Base-by-base conservation (phyloP, 495 filamentous ascomycete species). In the Annulohypoxylon maeteangense region DNA sequence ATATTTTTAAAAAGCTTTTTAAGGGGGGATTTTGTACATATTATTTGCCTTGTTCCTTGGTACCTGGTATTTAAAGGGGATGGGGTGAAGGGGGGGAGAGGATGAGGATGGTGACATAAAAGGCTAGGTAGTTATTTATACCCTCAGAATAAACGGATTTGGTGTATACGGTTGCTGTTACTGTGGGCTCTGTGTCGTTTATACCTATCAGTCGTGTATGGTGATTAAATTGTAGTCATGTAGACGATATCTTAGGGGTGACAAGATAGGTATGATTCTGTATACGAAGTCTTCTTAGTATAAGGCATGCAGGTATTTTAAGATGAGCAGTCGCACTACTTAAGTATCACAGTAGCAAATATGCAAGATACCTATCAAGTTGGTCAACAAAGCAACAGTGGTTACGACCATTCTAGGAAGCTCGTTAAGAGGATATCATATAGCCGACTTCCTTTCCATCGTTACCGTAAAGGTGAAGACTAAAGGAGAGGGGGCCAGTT, bases 1-100 rank as follows among this genome's bases (percentile, higher is more conserved):
- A 66, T 67, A 57, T 66, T 34, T 34, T 70, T 54, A 22, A 8
- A 29, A 27, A 25, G 18, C 16, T 44, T 20, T 44, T 44, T 36
- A n/a, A n/a, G 45, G 31, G 44, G 11, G 44, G 55, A 6, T 36
- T 47, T 44, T 61, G 68, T 70, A 70, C 60, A 70, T 70, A 70
- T 48, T 55, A 23, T 31, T 45, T 6, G 36, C 59, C 32, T 40
- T 48, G 20, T 20, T 18, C n/a, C 40, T 20, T 51, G 4, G n/a
- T 27, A 25, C 4, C 7, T 47, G 40, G 7, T 27, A 23, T 32
- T 22, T 6, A 18, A 32, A 58, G 44, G 1, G 23, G n/a, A 14
- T 6, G 29, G 47, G 47, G 47, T 11, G 4, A 40, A 3, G 36
- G 36, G 11, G 23, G 1, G 47, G 23, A n/a, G 4, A 7, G 47